Base-by-base conservation (phyloP, 768 basidiomycete genomes). In the Suillus subaureus region DNA sequence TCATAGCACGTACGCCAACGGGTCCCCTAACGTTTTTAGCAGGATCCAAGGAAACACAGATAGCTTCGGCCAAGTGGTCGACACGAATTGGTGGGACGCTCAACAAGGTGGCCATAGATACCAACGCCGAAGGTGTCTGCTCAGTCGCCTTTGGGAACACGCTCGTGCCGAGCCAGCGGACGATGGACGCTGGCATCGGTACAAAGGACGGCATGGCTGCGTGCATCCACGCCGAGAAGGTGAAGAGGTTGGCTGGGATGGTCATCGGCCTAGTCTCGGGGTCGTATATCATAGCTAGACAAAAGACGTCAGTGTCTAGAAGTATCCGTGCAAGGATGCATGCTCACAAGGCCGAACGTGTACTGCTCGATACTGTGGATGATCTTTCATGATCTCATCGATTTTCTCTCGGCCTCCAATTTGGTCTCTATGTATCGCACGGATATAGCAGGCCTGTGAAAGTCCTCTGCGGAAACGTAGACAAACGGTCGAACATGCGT, bases 81-180 rank as follows among this genome's bases (percentile, higher is more conserved):
- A 98, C 95, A 73, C 98, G 97, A 51, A 99, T 87, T 1, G 97
- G 96, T 40, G 92, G 94, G 62, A 91, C 89, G 23, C 85, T 83
- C 58, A 98, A 77, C 16, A 91, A 88, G 67, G 91, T 91, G 6
- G 94, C 92, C 35, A 96, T 78, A 3, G 91, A 88, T 40, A 87
- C 82, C 47, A 91, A 77, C 15, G 86, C 73, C 26, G 86, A 86
- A 31, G 79, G 77, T 64, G 77, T 68, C 68, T 72, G 55, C 66
- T 72, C 69, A 72, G 71, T 56, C 35, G 55, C 55, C 13, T 56
- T 56, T 3, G 21, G 55, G 35, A 56, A 72, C 58, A 73, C 70
- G 45, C 82, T 74, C 52, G 13, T 37, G 13, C 82, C 83, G 52
- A 89, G 71, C 51, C 81, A 74, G 61, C 86, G 86, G 71, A 92